Conservation (phyloP, 192 early-diverging fungal genomes). For the Rhizoclosmatium globosum region DNA sequence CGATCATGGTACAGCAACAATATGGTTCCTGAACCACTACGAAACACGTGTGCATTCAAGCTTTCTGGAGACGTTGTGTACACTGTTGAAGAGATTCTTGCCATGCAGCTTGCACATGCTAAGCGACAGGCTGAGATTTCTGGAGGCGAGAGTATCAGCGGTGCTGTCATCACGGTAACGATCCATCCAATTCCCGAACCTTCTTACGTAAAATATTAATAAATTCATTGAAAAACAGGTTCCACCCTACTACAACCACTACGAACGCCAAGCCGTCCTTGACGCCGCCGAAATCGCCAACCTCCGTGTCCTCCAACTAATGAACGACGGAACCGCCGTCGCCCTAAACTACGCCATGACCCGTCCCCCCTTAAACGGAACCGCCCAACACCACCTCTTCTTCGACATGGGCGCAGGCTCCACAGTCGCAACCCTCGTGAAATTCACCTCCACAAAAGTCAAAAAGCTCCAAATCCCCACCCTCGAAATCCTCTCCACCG, state of each 20-base stretch:
- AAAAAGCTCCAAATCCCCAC: constrained; percentile 56
- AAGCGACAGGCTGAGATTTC: constrained; percentile 81
- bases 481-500: constrained; percentile 83
- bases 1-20: constrained; percentile 77
- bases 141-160: constrained; percentile 76
- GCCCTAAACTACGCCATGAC: constrained; percentile 92
- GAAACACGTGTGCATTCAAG: constrained; percentile 76
- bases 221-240: constrained; percentile 57
- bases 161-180: constrained; percentile 90
- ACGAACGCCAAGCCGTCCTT: constrained; percentile 89
- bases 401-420: constrained; percentile 98
- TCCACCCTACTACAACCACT: constrained; percentile 89
- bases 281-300: constrained; percentile 94
- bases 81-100: constrained; percentile 89
- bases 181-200: too few relatives aligned
- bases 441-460: constrained; percentile 72
- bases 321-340: constrained; percentile 95
- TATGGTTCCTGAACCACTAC: constrained; percentile 74
- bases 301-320: constrained; percentile 79
- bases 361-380: constrained; percentile 69
- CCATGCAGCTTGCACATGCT: constrained; percentile 91
- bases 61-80: constrained; percentile 64
- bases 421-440: constrained; percentile 88
- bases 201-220: not conserved
- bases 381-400: constrained; percentile 84